Evolutionary conservation across 495 filamentous ascomycete species (phyloP), one percentile per base, ranked within the genome.

Genomic region (Aspergillus diversus): DNA sequence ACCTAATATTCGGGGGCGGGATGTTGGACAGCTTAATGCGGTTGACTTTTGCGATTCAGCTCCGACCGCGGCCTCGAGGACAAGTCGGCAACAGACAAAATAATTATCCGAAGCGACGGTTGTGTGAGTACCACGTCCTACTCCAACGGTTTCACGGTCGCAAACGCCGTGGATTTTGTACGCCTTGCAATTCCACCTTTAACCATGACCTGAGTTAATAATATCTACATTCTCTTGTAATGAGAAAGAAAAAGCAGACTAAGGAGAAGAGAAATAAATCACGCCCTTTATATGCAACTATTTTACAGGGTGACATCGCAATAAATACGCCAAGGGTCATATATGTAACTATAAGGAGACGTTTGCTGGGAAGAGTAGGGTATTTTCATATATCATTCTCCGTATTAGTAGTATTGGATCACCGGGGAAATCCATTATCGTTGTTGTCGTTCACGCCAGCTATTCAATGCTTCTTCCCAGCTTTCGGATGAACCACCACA

Each of bases 401-500:
- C n/a, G 21, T 17, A 3, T 43, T 43, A 11, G 39, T 12, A 27
- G 21, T 33, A 8, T 43, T 37, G 34, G 53, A 27, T 16, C 33
- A 49, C 13, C 48, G 4, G 21, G 48, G 5, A 33, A 33, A 54
- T 15, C 33, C 0, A 34, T 12, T 57, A 74, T 62, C 59, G 70
- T 34, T 69, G 72, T 32, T 69, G 69, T 52, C 59, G 75, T 66
- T 74, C 80, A 72, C 80, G 86, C 85, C 83, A 93, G 39, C 68
- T 75, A 69, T 89, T 80, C 35, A 91, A 73, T 12, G 85, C 89
- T 55, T 82, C 80, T 66, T 93, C 86, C 81, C 88, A 90, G 4
- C 80, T 72, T 8, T 74, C 73, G 5, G 79, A 81, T 34, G 74
- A 71, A 59, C 80, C 82, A 17, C 85, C 87, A 72, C 95, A 99